Evolutionary conservation across 2,329 filamentous ascomycete species (phyloP).

Genomic region (Cladosporium sp.): DNA sequence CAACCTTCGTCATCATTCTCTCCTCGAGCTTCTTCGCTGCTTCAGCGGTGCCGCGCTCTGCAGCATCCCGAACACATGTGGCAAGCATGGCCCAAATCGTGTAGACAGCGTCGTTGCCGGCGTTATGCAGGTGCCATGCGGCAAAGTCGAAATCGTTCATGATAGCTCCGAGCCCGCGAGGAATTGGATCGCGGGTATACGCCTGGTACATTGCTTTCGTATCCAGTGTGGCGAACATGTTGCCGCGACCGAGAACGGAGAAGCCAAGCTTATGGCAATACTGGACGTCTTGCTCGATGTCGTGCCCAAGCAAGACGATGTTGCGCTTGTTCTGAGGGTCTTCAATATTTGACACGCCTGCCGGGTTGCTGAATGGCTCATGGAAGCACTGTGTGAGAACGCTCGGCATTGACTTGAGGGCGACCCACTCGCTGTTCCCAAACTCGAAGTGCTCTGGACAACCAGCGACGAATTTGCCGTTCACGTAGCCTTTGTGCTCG

Average conservation of each 20-base stretch:
- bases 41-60: slow-evolving; percentile 21
- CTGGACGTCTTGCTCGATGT: slow-evolving; percentile 58
- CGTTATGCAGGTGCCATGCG: slow-evolving; percentile 36
- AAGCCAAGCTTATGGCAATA: slow-evolving; percentile 63
- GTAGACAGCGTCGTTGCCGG: slow-evolving; percentile 34
- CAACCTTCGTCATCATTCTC: slow-evolving; percentile 22
- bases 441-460: slow-evolving; percentile 72
- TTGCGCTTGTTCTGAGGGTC: slow-evolving; percentile 42
- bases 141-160: slow-evolving; percentile 59
- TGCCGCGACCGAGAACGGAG: slow-evolving; percentile 47
- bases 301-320: slow-evolving; percentile 75
- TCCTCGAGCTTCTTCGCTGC: slow-evolving; percentile 22
- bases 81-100: slow-evolving; percentile 54
- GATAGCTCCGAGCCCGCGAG: slow-evolving; percentile 54
- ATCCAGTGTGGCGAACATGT: slow-evolving; percentile 62
- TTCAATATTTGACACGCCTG: background rate
- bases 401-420: slow-evolving; percentile 37
- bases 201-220: slow-evolving; percentile 65
- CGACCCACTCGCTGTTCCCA: slow-evolving; percentile 54
- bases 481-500: slow-evolving; percentile 58
- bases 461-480: slow-evolving; percentile 62
- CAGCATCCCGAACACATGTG: slow-evolving; percentile 46
- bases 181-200: slow-evolving; percentile 45
- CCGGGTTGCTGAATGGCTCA: slow-evolving; percentile 44
- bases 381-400: slow-evolving; percentile 51